Evolutionary conservation across 768 basidiomycete species (phyloP).

Genomic region (Cyathus striatus): DNA sequence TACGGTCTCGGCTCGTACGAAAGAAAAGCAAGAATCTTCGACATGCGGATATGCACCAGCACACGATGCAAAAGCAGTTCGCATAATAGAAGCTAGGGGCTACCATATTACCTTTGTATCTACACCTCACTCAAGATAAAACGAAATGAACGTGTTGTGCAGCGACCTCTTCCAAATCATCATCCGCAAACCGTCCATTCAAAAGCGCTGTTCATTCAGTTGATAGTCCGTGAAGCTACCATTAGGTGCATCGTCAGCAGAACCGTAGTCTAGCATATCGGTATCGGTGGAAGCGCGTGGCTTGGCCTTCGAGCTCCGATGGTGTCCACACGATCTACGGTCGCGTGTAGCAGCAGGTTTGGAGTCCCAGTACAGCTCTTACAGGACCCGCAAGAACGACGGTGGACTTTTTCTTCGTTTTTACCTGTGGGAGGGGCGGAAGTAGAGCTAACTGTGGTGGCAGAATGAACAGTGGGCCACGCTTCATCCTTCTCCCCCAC

Average conservation of each 20-base stretch:
- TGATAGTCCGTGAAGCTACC: constrained; percentile 27
- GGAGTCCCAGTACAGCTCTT: neutral
- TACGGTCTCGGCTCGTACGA: constrained; percentile 22
- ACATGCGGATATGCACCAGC: no score
- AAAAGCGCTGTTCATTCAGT: constrained; percentile 25
- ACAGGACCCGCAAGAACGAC: no score
- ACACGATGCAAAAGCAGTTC: no score
- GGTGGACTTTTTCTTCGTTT: neutral
- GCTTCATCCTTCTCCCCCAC: neutral
- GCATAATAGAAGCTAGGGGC: no score
- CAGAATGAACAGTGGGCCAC: neutral
- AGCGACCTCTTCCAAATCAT: no score
- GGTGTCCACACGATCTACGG: neutral
- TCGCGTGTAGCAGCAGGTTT: neutral
- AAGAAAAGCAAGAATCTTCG: no score
- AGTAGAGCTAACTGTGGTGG: neutral
- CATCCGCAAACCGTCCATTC: no score
- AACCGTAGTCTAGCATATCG: neutral
- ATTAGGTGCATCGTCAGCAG: constrained; percentile 15
- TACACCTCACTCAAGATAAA: no score
- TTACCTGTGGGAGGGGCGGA: no score
- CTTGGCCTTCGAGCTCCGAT: neutral
- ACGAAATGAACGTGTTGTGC: no score
- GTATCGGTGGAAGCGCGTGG: neutral
- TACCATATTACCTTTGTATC: no score